Conservation (phyloP, 1,139 yeast genomes). For the Hansenula anomala region DNA sequence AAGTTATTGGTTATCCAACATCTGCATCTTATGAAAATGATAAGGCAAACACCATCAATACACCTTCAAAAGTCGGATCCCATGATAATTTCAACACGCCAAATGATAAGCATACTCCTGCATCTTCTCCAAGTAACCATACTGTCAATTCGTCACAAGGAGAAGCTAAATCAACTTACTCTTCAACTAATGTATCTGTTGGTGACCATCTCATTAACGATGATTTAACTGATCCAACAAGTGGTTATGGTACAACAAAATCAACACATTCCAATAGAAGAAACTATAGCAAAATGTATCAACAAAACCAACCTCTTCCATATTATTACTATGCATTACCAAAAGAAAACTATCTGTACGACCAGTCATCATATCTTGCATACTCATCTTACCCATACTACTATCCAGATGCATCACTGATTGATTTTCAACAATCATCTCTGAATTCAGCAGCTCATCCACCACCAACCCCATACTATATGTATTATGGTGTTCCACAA, state of each 20-base stretch:
- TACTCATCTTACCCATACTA: slow-evolving; percentile 21
- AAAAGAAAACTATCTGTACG: slow-evolving; percentile 18
- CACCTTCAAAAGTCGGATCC: slow-evolving; percentile 4
- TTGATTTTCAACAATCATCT: slow-evolving; percentile 15
- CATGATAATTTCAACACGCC: slow-evolving; percentile 2
- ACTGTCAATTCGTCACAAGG: slow-evolving; percentile 18
- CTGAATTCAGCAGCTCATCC: slow-evolving; percentile 8
- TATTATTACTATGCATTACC: slow-evolving; percentile 21
- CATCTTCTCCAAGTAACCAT: slow-evolving; percentile 19
- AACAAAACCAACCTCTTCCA: slow-evolving; percentile 11
- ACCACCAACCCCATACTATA: slow-evolving; percentile 23
- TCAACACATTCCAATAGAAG: slow-evolving; percentile 11
- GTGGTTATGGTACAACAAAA: slow-evolving; percentile 13
- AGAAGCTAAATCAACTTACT: slow-evolving; percentile 20
- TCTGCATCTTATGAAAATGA: background rate
- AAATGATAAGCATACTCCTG: slow-evolving; percentile 13
- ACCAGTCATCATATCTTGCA: slow-evolving; percentile 16
- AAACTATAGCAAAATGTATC: slow-evolving; percentile 8
- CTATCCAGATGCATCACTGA: slow-evolving; percentile 17
- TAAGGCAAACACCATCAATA: background rate
- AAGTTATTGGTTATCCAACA: background rate
- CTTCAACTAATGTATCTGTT: slow-evolving; percentile 20
- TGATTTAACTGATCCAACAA: slow-evolving; percentile 13
- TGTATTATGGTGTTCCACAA: slow-evolving; percentile 22
- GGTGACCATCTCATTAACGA: slow-evolving; percentile 15